phyloP scores from a whole-genome alignment of 2,329 filamentous ascomycete species.

The Cytospora piceae region DNA sequence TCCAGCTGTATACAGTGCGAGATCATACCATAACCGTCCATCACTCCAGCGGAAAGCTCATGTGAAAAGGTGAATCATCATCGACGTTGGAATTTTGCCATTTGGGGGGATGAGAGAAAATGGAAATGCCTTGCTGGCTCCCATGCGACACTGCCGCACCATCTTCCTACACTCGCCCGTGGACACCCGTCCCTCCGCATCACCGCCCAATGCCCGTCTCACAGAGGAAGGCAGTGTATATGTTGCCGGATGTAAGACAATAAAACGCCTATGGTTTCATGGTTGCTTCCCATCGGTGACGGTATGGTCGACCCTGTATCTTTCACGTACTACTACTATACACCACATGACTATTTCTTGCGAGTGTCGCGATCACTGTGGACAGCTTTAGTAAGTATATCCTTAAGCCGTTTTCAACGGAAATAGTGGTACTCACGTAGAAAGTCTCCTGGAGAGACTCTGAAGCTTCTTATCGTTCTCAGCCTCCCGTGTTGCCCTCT shows the following conservation, averaged over 20 bases:
- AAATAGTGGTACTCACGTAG: slow-evolving; percentile 75
- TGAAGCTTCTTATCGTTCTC: slow-evolving; percentile 90
- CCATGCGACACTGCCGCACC: slow-evolving; percentile 22
- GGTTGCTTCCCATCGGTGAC: slow-evolving; percentile 14
- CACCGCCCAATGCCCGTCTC: slow-evolving; percentile 7
- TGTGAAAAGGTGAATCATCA: slow-evolving; percentile 12
- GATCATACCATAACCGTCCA: slow-evolving; percentile 9
- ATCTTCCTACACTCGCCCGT: slow-evolving; percentile 10
- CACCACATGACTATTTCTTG: slow-evolving; percentile 17
- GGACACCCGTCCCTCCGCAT: slow-evolving; percentile 15
- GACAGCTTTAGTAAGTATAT: slow-evolving; percentile 1
- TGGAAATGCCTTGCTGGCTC: slow-evolving; percentile 13
- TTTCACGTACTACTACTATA: background rate
- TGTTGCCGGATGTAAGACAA: slow-evolving; percentile 5
- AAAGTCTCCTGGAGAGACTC: slow-evolving; percentile 85
- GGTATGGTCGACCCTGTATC: background rate
- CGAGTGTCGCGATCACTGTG: slow-evolving; percentile 29
- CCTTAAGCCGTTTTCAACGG: too few relatives aligned
- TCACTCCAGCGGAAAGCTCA: slow-evolving; percentile 5
- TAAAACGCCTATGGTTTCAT: slow-evolving; percentile 3
- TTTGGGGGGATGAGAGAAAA: slow-evolving; percentile 18
- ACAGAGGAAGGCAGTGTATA: slow-evolving; percentile 3
- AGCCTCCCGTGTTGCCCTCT: slow-evolving; percentile 84
- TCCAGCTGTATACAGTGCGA: slow-evolving; percentile 22
- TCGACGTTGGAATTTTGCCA: slow-evolving; percentile 6